phyloP scores from a whole-genome alignment of 2,329 filamentous ascomycete species.

The Zelopaecilomyces penicillatus region DNA sequence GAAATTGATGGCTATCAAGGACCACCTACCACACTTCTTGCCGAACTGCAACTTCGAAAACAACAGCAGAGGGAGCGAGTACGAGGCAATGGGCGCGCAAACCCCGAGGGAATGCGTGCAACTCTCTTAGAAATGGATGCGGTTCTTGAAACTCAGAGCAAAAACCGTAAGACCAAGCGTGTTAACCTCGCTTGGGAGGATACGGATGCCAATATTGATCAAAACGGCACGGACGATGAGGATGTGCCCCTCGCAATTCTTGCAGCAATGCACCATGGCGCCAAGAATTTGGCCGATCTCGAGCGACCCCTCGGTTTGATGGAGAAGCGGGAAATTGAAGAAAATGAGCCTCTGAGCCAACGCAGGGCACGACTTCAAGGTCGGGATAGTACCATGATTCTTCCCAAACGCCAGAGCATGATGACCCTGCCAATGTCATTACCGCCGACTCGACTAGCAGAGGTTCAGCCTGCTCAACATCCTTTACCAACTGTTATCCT shows the following conservation, averaged over 20 bases:
- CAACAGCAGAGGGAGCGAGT: conserved; percentile 77
- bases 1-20: conserved; percentile 52
- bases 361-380: conserved; percentile 69
- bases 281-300: conserved; percentile 43
- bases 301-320: conserved; percentile 65
- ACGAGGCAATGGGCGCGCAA: conserved; percentile 46
- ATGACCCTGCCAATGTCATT: conserved; percentile 26
- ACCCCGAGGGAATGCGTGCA: conserved; percentile 75
- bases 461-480: conserved; percentile 6
- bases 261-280: conserved; percentile 49
- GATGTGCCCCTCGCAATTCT: conserved; percentile 84
- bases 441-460: conserved; percentile 3
- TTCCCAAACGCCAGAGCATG: conserved; percentile 35
- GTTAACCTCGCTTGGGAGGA: conserved; percentile 91
- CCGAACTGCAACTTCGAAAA: conserved; percentile 86
- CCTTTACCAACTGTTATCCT: conserved; percentile 4
- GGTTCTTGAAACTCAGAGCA: conserved; percentile 75
- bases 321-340: conserved; percentile 77
- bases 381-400: conserved; percentile 36
- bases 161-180: conserved; percentile 63
- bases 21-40: conserved; percentile 80
- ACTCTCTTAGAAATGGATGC: conserved; percentile 87
- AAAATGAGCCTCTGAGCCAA: conserved; percentile 79
- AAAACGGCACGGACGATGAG: conserved; percentile 56
- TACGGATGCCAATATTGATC: conserved; percentile 36